Conservation (phyloP, 805 yeast genomes). For the Metschnikowia santaceciliae region DNA sequence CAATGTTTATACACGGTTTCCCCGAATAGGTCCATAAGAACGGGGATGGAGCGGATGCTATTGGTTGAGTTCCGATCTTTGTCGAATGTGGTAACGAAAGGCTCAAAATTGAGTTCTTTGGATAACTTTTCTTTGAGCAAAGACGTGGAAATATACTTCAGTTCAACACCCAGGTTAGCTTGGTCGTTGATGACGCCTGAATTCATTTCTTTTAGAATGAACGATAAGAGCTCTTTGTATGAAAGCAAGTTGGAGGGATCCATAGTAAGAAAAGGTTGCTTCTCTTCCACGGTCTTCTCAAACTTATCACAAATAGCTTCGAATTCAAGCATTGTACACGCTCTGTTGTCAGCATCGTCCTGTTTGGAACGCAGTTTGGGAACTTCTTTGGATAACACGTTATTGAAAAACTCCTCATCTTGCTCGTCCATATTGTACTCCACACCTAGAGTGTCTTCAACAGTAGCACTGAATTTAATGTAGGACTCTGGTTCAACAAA, state of each 20-base stretch:
- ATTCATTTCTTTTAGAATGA: constrained; percentile 35
- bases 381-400: constrained; percentile 34
- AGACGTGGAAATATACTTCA: constrained; percentile 45
- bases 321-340: constrained; percentile 77
- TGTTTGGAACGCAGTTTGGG: constrained; percentile 20
- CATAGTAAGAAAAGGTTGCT: constrained; percentile 84
- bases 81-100: constrained; percentile 59
- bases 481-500: constrained; percentile 74
- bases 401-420: constrained; percentile 65
- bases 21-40: constrained; percentile 59
- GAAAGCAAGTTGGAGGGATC: constrained; percentile 76
- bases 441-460: constrained; percentile 89
- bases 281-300: constrained; percentile 69
- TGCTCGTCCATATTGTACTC: constrained; percentile 86
- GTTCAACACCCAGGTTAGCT: constrained; percentile 24
- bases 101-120: constrained; percentile 50
- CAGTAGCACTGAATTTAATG: constrained; percentile 87
- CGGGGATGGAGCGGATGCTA: constrained; percentile 42
- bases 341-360: constrained; percentile 15
- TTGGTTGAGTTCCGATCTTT: constrained; percentile 27
- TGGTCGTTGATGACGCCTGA: constrained; percentile 22
- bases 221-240: constrained; percentile 62
- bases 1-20: constrained; percentile 72
- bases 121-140: constrained; percentile 56
- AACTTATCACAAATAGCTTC: constrained; percentile 71